A percentile compares a stretch with the other conserved stretches of the same genome.
phyloP scores from a whole-genome alignment of 108 stramenopile genomes.

The Nitzschia sp. region DNA sequence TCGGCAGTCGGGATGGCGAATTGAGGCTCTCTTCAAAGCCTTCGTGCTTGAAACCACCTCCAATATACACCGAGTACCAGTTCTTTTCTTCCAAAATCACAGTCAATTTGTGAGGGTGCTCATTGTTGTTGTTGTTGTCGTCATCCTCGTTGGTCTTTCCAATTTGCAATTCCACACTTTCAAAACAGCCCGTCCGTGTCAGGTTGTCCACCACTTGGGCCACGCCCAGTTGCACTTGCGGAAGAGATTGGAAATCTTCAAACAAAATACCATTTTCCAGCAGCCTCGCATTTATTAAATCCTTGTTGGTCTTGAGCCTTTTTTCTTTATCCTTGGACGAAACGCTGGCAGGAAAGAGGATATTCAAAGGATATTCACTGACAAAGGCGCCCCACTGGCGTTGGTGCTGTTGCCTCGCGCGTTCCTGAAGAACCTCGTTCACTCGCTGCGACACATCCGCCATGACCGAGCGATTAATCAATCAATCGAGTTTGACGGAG shows the following conservation, averaged over 20 bases:
- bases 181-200: constrained; percentile 65
- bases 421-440: constrained; percentile 27
- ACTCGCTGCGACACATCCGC: constrained; percentile 16
- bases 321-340: constrained; percentile 6
- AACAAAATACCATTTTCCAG: constrained; percentile 72
- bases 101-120: constrained; percentile 35
- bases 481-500: too few relatives aligned
- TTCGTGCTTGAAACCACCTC: constrained; percentile 80
- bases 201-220: constrained; percentile 54
- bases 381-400: constrained; percentile 30
- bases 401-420: constrained; percentile 32
- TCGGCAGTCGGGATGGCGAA: constrained; percentile 44
- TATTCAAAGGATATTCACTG: constrained; percentile 26
- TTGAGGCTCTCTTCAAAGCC: constrained; percentile 34
- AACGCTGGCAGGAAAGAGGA: constrained; percentile 41
- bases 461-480: too few relatives aligned
- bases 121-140: background rate
- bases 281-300: constrained; percentile 69
- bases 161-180: constrained; percentile 61
- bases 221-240: constrained; percentile 40
- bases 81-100: constrained; percentile 77
- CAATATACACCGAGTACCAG: constrained; percentile 80
- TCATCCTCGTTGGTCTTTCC: background rate
- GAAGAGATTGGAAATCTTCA: constrained; percentile 38
- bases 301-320: constrained; percentile 46